Conservation (phyloP, 129 eudicot genomes). For the Mikania micrantha region DNA sequence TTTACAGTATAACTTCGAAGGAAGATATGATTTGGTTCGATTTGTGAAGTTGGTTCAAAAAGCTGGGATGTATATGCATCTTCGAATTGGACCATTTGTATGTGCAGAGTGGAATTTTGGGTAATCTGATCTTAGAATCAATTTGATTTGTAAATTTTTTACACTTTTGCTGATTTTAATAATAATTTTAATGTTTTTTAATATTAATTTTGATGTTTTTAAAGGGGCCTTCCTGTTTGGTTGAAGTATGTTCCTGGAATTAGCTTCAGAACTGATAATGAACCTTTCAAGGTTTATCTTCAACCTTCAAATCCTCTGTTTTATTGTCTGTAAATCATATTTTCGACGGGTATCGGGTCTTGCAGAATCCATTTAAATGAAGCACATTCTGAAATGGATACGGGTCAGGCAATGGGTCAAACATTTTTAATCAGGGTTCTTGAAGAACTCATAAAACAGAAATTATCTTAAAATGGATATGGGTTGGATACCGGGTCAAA, state of each 20-base stretch:
- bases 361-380: not conserved
- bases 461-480: not conserved
- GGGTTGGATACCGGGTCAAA: not conserved
- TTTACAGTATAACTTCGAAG: slow-evolving; percentile 71
- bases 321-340: not conserved
- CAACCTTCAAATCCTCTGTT: slow-evolving; percentile 6
- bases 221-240: slow-evolving; percentile 99
- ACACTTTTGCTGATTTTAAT: slow-evolving; percentile 10
- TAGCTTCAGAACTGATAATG: slow-evolving; percentile 92
- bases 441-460: too few species aligned
- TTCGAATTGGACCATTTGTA: slow-evolving; percentile 91
- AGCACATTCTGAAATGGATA: not conserved
- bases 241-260: slow-evolving; percentile 96
- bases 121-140: slow-evolving; percentile 20
- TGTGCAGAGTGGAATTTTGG: slow-evolving; percentile 99
- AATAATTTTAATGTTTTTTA: not conserved
- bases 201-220: not conserved
- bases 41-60: slow-evolving; percentile 78
- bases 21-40: slow-evolving; percentile 77
- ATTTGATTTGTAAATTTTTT: not conserved
- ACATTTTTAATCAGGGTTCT: not conserved
- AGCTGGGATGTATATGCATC: slow-evolving; percentile 70
- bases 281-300: slow-evolving; percentile 60
- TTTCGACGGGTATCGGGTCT: not conserved
- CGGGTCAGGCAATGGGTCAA: not conserved